These are phyloP conservation scores for Termitomyces eurrhizus DNA, from an alignment of 768 basidiomycete species.

Conservation along the genomic window DNA sequence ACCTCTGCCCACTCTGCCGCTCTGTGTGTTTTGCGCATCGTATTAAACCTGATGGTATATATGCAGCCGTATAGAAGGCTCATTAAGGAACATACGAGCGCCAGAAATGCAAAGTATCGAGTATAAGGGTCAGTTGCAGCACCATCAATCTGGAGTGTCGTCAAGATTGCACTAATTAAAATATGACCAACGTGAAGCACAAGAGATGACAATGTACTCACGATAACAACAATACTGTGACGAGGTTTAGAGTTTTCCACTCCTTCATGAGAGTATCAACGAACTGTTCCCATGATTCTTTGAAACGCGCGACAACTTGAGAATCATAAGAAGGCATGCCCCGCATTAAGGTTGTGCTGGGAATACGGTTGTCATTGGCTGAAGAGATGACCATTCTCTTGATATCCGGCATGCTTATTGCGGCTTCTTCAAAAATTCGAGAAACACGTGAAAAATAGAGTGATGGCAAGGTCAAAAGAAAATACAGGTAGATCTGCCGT, in stretches of 20 bases:
- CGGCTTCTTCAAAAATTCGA: conserved; percentile 59
- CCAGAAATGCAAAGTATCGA: conserved; percentile 47
- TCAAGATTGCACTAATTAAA: conserved; percentile 16
- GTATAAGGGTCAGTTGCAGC: conserved; percentile 49
- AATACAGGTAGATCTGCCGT: conserved; percentile 26
- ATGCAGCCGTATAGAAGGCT: conserved; percentile 60
- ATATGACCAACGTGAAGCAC: background rate
- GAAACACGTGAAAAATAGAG: conserved; percentile 66
- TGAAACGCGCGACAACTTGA: conserved; percentile 34
- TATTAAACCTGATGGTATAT: conserved; percentile 56
- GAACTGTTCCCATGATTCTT: conserved; percentile 30
- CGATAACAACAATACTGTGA: conserved; percentile 19
- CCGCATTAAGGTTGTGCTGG: background rate
- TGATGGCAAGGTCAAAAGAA: conserved; percentile 54
- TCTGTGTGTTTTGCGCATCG: conserved; percentile 58
- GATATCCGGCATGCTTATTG: conserved; percentile 55
- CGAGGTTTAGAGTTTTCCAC: conserved; percentile 21
- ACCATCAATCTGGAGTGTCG: conserved; percentile 18
- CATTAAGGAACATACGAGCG: conserved; percentile 53
- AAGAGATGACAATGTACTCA: conserved; percentile 5
- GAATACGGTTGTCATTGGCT: background rate
- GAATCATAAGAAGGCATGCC: background rate
- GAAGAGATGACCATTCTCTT: conserved; percentile 31
- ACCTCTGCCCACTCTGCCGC: conserved; percentile 63
- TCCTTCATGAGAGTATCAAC: conserved; percentile 20